Conservation (phyloP, 331 rosid genomes). For the Phaseolus coccineus region DNA sequence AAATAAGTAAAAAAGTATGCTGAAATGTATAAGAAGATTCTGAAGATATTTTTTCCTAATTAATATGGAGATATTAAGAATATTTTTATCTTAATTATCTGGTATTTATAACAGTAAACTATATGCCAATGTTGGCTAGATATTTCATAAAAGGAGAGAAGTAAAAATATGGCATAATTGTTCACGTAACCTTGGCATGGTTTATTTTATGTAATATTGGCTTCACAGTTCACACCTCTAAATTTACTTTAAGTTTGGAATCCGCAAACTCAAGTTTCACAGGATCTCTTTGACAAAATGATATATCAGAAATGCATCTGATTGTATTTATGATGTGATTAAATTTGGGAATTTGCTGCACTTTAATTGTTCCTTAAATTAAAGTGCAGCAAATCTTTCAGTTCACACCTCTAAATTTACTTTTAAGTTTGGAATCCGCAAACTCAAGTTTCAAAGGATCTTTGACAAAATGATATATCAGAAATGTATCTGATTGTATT, state of each 20-base stretch:
- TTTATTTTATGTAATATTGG: too few relatives aligned
- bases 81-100: too few relatives aligned
- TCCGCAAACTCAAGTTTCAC: neutral
- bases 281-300: neutral
- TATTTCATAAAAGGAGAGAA: neutral
- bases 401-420: neutral
- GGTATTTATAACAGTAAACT: too few relatives aligned
- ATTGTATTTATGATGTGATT: neutral
- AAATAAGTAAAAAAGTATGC: too few relatives aligned
- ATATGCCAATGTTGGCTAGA: too few relatives aligned
- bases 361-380: too few relatives aligned
- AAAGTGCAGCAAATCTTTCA: too few relatives aligned
- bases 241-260: neutral
- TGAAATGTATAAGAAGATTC: too few relatives aligned
- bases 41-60: too few relatives aligned
- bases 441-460: neutral
- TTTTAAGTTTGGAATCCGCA: neutral
- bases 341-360: neutral
- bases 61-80: too few relatives aligned
- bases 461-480: neutral
- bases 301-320: neutral
- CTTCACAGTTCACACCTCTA: neutral
- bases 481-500: neutral
- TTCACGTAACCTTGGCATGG: neutral
- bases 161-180: too few relatives aligned